phyloP scores from a whole-genome alignment of 2,329 filamentous ascomycete genomes.

The Colletotrichum trifolii region DNA sequence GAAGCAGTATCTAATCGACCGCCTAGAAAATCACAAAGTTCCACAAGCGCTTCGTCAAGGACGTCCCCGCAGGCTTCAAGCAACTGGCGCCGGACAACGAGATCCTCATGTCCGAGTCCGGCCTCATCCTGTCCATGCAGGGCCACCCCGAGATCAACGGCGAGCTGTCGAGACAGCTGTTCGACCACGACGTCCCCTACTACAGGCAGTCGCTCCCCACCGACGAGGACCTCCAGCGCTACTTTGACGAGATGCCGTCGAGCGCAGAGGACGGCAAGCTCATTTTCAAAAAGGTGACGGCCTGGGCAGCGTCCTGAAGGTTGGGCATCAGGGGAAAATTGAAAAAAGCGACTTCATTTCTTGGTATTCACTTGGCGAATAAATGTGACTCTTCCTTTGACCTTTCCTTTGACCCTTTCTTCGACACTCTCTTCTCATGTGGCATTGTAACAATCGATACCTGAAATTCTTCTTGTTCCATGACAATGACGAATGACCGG shows the following conservation, averaged over 20 bases:
- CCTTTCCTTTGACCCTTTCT: no score
- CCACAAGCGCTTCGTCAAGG: constrained; percentile 29
- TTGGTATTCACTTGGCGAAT: not conserved
- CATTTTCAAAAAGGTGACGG: constrained; percentile 11
- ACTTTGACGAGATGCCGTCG: constrained; percentile 25
- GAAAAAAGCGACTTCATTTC: not conserved
- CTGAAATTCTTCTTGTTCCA: no score
- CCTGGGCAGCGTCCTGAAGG: constrained; percentile 14
- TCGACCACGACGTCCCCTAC: constrained; percentile 18
- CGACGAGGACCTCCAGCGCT: constrained; percentile 22
- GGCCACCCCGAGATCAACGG: constrained; percentile 32
- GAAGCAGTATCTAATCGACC: not conserved
- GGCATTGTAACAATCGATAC: no score
- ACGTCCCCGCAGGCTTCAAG: constrained; percentile 23
- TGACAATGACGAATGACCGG: no score
- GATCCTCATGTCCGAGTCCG: constrained; percentile 18
- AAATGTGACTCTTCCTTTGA: no score
- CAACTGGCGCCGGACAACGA: constrained; percentile 22
- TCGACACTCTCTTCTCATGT: no score
- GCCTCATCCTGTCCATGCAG: constrained; percentile 27
- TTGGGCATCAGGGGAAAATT: not conserved
- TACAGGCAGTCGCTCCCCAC: constrained; percentile 25
- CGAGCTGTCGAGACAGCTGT: constrained; percentile 27
- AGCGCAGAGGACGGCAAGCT: constrained; percentile 18
- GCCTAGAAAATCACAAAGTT: constrained; percentile 29